Conservation (phyloP, 176 grass and related monocot species). For the Oropetium thomaeum region DNA sequence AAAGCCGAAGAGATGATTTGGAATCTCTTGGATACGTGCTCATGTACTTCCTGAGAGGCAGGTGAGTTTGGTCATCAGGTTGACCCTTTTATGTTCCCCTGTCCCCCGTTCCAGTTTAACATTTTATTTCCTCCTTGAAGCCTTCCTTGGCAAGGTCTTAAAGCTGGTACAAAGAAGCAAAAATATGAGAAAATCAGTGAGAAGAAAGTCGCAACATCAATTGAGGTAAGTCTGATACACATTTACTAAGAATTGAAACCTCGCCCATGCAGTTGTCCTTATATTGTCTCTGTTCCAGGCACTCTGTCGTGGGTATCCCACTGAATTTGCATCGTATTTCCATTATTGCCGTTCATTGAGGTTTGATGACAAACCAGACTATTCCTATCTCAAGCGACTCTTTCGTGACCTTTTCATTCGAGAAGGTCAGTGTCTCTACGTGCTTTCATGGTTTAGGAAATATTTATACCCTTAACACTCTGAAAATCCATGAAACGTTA, state of each 20-base stretch:
- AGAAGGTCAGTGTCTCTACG: constrained; percentile 54
- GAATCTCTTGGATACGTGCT: constrained; percentile 99
- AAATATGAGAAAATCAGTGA: constrained; percentile 96
- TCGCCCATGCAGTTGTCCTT: background rate
- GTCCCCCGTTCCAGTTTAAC: background rate
- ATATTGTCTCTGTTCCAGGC: constrained; percentile 51
- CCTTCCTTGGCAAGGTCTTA: constrained; percentile 98
- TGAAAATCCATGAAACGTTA: background rate
- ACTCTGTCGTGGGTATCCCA: constrained; percentile 82
- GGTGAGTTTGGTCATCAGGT: constrained; percentile 48
- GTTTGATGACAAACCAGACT: constrained; percentile 95
- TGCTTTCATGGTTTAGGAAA: background rate
- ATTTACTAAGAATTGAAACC: background rate
- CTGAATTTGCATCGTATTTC: constrained; percentile 96
- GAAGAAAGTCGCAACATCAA: constrained; percentile 95
- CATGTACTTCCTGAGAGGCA: constrained; percentile 96
- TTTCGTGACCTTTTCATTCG: constrained; percentile 98
- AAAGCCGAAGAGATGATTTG: constrained; percentile 98
- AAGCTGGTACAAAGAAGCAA: constrained; percentile 96
- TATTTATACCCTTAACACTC: background rate
- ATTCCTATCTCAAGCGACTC: constrained; percentile 92
- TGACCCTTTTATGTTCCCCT: background rate
- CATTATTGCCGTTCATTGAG: constrained; percentile 89
- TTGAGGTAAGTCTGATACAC: constrained; percentile 56
- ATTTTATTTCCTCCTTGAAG: constrained; percentile 47